Evolutionary conservation across 495 filamentous ascomycete genomes (phyloP).

Genomic region (Penicillium arizonense): DNA sequence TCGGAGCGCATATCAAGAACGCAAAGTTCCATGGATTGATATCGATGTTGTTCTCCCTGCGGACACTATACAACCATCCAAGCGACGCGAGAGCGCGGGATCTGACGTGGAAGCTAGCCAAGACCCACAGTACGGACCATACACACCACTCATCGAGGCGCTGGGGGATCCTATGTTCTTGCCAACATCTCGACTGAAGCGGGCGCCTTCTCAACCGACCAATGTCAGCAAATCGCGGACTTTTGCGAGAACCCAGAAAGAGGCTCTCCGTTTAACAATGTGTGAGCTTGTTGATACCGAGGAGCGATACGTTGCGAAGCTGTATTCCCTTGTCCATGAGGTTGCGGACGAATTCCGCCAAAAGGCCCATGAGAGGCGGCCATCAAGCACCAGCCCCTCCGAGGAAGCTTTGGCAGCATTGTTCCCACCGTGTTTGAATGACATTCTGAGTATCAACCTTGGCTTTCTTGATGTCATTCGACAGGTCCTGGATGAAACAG

Average conservation of each 20-base stretch:
- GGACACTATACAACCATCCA: slow-evolving; percentile 58
- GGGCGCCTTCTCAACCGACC: slow-evolving; percentile 83
- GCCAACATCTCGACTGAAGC: slow-evolving; percentile 81
- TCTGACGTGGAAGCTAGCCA: slow-evolving; percentile 54
- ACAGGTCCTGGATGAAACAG: slow-evolving; percentile 75
- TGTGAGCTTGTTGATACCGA: slow-evolving; percentile 92
- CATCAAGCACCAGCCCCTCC: slow-evolving; percentile 68
- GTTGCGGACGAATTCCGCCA: slow-evolving; percentile 71
- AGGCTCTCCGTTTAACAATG: slow-evolving; percentile 82
- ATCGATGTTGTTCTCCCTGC: slow-evolving; percentile 82
- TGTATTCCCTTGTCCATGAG: slow-evolving; percentile 75
- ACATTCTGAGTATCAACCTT: slow-evolving; percentile 76
- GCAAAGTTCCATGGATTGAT: slow-evolving; percentile 79
- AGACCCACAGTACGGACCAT: slow-evolving; percentile 68
- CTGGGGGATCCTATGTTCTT: slow-evolving; percentile 83
- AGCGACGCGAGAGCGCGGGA: slow-evolving; percentile 34
- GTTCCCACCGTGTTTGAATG: slow-evolving; percentile 75
- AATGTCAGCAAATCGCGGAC: slow-evolving; percentile 68
- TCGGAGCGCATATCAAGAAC: slow-evolving; percentile 68
- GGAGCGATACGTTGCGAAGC: slow-evolving; percentile 83
- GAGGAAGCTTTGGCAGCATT: slow-evolving; percentile 69
- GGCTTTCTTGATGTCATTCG: slow-evolving; percentile 74
- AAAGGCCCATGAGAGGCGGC: slow-evolving; percentile 56
- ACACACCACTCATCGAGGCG: slow-evolving; percentile 67
- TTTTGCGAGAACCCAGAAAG: slow-evolving; percentile 78